phyloP scores from a whole-genome alignment of 495 filamentous ascomycete genomes.

The Trichoderma virens region DNA sequence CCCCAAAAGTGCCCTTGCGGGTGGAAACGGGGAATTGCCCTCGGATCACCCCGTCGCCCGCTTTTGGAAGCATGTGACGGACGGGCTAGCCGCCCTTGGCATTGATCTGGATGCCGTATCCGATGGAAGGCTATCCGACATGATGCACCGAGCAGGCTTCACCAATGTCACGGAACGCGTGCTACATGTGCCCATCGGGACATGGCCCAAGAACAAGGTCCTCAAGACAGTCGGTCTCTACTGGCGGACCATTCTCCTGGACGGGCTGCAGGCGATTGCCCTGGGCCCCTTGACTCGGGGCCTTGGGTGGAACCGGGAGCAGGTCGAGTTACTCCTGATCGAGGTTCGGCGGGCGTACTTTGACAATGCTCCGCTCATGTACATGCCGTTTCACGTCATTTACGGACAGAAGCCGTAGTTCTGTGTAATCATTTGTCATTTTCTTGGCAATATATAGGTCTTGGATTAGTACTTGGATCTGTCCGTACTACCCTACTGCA shows the following conservation, averaged over 20 bases:
- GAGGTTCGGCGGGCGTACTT: constrained; percentile 39
- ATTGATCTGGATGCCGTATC: constrained; percentile 44
- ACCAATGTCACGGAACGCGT: constrained; percentile 48
- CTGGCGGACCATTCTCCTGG: constrained; percentile 48
- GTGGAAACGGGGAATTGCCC: constrained; percentile 23
- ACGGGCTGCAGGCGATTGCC: constrained; percentile 56
- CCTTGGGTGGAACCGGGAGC: constrained; percentile 36
- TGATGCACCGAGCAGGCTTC: constrained; percentile 51
- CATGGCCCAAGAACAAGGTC: constrained; percentile 56
- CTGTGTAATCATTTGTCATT: not conserved
- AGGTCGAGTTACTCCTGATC: constrained; percentile 40
- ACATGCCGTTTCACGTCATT: constrained; percentile 45
- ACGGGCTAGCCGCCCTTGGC: constrained; percentile 37
- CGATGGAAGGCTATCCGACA: constrained; percentile 38
- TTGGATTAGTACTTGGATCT: not conserved
- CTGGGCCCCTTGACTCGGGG: constrained; percentile 54
- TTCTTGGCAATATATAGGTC: not conserved
- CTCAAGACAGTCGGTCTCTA: constrained; percentile 56
- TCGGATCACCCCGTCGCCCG: constrained; percentile 41
- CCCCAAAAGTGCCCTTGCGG: constrained; percentile 31
- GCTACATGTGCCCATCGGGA: constrained; percentile 59
- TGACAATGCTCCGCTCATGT: constrained; percentile 33
- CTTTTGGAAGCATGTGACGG: constrained; percentile 38
- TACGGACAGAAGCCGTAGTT: constrained; percentile 38
- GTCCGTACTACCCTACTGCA: no score